phyloP scores from a whole-genome alignment of 768 basidiomycete genomes.

The Cyathus striatus region DNA sequence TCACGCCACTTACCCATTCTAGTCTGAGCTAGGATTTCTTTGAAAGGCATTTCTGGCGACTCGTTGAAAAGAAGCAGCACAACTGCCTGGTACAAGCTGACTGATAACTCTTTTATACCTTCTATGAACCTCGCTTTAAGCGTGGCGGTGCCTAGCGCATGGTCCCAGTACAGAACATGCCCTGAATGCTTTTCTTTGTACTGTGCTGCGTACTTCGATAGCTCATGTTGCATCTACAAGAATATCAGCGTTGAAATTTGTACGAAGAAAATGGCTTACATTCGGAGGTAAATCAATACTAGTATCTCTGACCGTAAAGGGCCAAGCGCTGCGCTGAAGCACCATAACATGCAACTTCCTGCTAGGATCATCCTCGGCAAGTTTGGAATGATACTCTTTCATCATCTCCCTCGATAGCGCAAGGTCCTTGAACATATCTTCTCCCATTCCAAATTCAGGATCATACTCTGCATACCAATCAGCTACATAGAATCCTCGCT shows the following conservation, averaged over 20 bases:
- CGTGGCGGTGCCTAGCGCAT: constrained; percentile 78
- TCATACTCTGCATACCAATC: constrained; percentile 66
- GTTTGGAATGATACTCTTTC: constrained; percentile 53
- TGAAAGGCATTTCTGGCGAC: constrained; percentile 50
- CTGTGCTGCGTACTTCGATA: constrained; percentile 58
- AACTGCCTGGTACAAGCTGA: constrained; percentile 88
- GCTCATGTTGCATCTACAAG: constrained; percentile 65
- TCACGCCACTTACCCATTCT: constrained; percentile 58
- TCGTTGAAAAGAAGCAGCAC: constrained; percentile 86
- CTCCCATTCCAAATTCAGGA: constrained; percentile 90
- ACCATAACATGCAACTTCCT: constrained; percentile 70
- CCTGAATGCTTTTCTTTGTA: constrained; percentile 79
- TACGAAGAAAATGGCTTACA: constrained; percentile 29
- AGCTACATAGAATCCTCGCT: not conserved
- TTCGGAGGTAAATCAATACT: constrained; percentile 47
- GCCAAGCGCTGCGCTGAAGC: constrained; percentile 88
- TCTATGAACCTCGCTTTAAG: constrained; percentile 64
- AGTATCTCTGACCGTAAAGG: constrained; percentile 53
- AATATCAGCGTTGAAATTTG: constrained; percentile 5
- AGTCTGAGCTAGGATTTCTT: constrained; percentile 62
- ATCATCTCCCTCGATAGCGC: constrained; percentile 71
- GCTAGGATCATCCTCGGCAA: constrained; percentile 28
- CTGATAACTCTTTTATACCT: constrained; percentile 79
- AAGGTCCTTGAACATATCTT: constrained; percentile 93
- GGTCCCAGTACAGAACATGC: constrained; percentile 79